Conservation (phyloP, 139 green algal genomes). For the Chlorella sp. region DNA sequence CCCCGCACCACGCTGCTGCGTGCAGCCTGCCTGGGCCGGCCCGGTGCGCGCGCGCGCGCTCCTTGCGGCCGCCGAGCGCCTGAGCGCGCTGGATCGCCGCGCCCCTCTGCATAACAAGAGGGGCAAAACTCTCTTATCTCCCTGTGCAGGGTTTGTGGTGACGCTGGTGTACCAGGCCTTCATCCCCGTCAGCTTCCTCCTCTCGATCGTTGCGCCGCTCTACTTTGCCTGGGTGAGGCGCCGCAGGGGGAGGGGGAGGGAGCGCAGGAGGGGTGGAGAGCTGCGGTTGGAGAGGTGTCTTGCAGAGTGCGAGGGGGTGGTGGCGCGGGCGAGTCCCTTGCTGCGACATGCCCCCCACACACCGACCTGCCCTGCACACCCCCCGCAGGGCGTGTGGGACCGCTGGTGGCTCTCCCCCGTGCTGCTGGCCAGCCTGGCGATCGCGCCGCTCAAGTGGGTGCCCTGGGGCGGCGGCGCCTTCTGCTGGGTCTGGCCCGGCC, state of each 20-base stretch:
- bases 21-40: background rate
- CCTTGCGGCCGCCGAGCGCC: background rate
- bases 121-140: background rate
- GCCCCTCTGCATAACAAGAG: background rate
- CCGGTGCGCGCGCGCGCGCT: background rate
- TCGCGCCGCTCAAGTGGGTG: slow-evolving; percentile 39
- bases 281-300: too few relatives aligned
- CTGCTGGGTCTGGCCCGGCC: slow-evolving; percentile 42
- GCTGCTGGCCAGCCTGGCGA: slow-evolving; percentile 35
- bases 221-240: slow-evolving; percentile 41
- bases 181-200: slow-evolving; percentile 28
- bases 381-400: too few relatives aligned
- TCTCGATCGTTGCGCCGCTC: slow-evolving; percentile 23
- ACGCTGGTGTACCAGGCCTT: slow-evolving; percentile 42
- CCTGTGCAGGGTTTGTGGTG: slow-evolving; percentile 16
- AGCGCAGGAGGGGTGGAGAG: too few relatives aligned
- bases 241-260: too few relatives aligned
- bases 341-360: too few relatives aligned
- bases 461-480: slow-evolving; percentile 10
- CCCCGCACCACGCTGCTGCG: background rate
- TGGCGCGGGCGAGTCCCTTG: too few relatives aligned
- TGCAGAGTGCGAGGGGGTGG: too few relatives aligned
- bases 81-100: background rate
- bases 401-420: slow-evolving; percentile 29
- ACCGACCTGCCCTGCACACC: too few relatives aligned